Conservation (phyloP, 306 rosid genomes). For the Fragaria iinumae region DNA sequence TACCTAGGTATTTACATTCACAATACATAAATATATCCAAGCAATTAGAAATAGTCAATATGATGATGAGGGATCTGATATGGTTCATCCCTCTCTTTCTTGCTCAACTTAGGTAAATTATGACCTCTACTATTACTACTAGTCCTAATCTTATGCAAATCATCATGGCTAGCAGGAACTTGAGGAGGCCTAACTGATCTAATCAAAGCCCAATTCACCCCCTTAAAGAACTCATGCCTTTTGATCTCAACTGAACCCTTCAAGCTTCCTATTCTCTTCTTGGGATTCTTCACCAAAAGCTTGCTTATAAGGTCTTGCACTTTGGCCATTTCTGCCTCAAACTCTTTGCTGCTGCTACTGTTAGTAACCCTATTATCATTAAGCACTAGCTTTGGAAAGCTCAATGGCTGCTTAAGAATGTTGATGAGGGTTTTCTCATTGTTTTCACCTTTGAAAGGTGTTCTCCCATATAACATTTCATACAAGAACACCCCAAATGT, state of each 20-base stretch:
- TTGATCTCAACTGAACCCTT: slow-evolving; percentile 92
- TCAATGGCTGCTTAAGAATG: slow-evolving; percentile 68
- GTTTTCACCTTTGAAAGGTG: slow-evolving; percentile 95
- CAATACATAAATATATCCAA: slow-evolving; percentile 3
- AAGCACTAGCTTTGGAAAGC: slow-evolving; percentile 54
- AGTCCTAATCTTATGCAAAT: slow-evolving; percentile 43
- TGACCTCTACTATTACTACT: slow-evolving; percentile 46
- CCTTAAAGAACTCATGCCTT: slow-evolving; percentile 85
- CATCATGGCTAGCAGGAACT: slow-evolving; percentile 41
- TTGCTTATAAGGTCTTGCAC: slow-evolving; percentile 78
- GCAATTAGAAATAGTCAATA: slow-evolving; percentile 67
- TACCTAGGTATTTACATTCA: slow-evolving; percentile 35
- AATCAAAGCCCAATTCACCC: slow-evolving; percentile 88
- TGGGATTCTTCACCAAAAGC: slow-evolving; percentile 88
- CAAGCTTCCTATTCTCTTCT: slow-evolving; percentile 76
- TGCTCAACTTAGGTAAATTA: slow-evolving; percentile 71
- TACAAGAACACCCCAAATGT: slow-evolving; percentile 86
- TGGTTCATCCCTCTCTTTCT: slow-evolving; percentile 70
- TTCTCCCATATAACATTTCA: slow-evolving; percentile 82
- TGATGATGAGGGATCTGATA: slow-evolving; percentile 62
- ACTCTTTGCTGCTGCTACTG: slow-evolving; percentile 58
- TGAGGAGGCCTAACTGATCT: slow-evolving; percentile 87
- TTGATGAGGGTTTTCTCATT: slow-evolving; percentile 81
- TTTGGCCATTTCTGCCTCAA: slow-evolving; percentile 66
- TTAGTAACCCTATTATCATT: slow-evolving; percentile 30